A percentile compares a stretch with the other conserved stretches of the same genome.
Evolutionary conservation across 331 rosid genomes (phyloP).

Genomic region (Spiraea crenata): DNA sequence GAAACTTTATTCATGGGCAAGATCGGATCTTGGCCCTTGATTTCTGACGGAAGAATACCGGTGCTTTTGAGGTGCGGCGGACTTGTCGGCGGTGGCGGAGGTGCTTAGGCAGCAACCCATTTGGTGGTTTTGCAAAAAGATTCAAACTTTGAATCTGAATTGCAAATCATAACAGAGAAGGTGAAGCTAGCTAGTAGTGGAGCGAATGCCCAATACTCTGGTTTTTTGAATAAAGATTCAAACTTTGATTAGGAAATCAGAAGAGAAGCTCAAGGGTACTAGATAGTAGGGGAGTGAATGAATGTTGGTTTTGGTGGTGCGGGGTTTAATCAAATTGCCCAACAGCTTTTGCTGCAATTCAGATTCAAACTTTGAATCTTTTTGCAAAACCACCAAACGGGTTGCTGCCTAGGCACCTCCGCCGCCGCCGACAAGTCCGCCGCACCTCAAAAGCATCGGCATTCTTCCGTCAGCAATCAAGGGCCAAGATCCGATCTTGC

Average conservation of each 20-base stretch:
- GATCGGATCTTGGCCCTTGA: conserved; percentile 35
- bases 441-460: conserved; percentile 16
- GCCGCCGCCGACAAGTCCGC: conserved; percentile 21
- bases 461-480: conserved; percentile 7
- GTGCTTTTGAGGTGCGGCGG: conserved; percentile 20
- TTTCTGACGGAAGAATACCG: conserved; percentile 7
- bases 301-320: background rate
- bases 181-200: too few species aligned
- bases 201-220: too few species aligned
- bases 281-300: too few species aligned
- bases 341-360: too few species aligned
- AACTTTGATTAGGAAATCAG: too few species aligned
- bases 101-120: conserved; percentile 62
- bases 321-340: background rate
- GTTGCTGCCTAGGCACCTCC: conserved; percentile 52
- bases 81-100: conserved; percentile 14
- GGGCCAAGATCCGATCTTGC: conserved; percentile 33
- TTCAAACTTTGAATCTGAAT: background rate
- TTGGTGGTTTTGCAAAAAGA: background rate
- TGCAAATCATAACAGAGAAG: too few species aligned
- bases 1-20: too few species aligned
- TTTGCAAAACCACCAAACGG: conserved; percentile 33
- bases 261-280: too few species aligned
- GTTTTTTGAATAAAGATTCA: too few species aligned
- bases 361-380: background rate